Base-by-base conservation (phyloP, 495 filamentous ascomycete genomes). In the Penicillium odoratum region DNA sequence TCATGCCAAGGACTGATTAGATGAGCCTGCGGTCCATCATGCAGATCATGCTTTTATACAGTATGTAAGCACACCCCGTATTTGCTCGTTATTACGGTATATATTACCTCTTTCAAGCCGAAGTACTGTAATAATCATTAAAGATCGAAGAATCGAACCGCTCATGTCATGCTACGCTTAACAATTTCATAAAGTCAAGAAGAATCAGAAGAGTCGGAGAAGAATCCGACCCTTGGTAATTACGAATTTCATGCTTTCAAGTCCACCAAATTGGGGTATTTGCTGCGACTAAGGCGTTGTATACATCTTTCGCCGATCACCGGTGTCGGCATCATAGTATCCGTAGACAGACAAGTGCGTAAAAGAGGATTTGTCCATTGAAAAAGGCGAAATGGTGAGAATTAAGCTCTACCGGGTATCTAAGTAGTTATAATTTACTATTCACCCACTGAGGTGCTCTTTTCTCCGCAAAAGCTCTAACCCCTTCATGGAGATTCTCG, bases 381-480 rank as follows among this genome's bases (percentile, higher is more conserved):
- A 15, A 40, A 3, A 40, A n/a, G 15, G 15, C 5, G n/a, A 5
- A 15, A 4, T 16, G 38, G n/a, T 16, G 2, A 40, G 6, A n/a
- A 16, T 16, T 40, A 7, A 25, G 42, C 21, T 8, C 7, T 21
- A 3, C 9, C 25, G 0, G 10, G 3, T 30, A 29, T 18, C 28
- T 1, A 0, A 7, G 26, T 31, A 29, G 5, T 58, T 45, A 92
- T 66, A 93, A 62, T 74, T 91, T 92, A 68, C 84, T 86, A 62
- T 84, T 76, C 64, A 80, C 80, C 88, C 89, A 92, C 51, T 70
- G 77, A 29, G 87, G 81, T 69, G 79, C 78, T 74, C 88, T 77
- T 76, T 81, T 89, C 80, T 90, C 88, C 47, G 86, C 79, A 79
- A 93, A 92, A 55, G 85, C 85, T 70, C 61, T 77, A 38, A 92